These are phyloP conservation scores for Cadophora sp. DNA, from an alignment of 2,329 filamentous ascomycete species.

Conservation along the genomic window DNA sequence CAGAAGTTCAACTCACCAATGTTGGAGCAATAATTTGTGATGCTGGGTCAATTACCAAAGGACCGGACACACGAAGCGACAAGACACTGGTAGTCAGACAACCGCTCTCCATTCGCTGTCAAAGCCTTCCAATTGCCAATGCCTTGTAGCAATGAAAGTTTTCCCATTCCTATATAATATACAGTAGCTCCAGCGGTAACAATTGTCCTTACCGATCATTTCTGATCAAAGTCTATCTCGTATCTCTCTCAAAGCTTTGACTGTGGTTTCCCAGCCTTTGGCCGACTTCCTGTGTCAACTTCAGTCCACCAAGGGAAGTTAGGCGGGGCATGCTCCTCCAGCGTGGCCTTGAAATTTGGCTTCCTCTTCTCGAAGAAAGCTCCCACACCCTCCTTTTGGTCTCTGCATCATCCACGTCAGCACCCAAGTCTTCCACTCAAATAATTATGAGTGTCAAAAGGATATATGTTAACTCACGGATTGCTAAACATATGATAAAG, in stretches of 20 bases:
- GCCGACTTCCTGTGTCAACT: conserved; percentile 15
- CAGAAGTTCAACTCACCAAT: too few species aligned
- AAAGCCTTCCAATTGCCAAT: too few species aligned
- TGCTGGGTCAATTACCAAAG: too few species aligned
- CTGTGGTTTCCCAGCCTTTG: neutral
- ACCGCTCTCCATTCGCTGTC: too few species aligned
- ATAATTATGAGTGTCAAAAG: neutral
- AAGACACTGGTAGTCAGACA: too few species aligned
- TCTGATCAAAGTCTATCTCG: neutral
- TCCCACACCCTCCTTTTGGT: conserved; percentile 64
- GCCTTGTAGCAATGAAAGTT: too few species aligned
- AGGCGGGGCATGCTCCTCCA: conserved; percentile 58
- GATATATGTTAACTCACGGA: conserved; percentile 10
- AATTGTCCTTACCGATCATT: neutral
- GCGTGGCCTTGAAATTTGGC: conserved; percentile 59
- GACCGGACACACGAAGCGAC: too few species aligned
- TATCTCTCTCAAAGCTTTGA: conserved; percentile 7
- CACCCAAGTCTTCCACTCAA: neutral
- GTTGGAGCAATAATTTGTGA: too few species aligned
- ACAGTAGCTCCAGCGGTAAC: neutral
- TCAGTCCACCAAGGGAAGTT: conserved; percentile 64
- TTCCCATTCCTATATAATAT: too few species aligned
- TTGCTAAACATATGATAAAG: conserved; percentile 59
- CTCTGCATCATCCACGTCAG: conserved; percentile 48
- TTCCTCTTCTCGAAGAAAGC: conserved; percentile 66